A percentile compares a stretch with the other conserved stretches of the same genome.
These are phyloP conservation scores for Alternaria gansuensis DNA, from an alignment of 2,329 filamentous ascomycete species.

Conservation along the genomic window DNA sequence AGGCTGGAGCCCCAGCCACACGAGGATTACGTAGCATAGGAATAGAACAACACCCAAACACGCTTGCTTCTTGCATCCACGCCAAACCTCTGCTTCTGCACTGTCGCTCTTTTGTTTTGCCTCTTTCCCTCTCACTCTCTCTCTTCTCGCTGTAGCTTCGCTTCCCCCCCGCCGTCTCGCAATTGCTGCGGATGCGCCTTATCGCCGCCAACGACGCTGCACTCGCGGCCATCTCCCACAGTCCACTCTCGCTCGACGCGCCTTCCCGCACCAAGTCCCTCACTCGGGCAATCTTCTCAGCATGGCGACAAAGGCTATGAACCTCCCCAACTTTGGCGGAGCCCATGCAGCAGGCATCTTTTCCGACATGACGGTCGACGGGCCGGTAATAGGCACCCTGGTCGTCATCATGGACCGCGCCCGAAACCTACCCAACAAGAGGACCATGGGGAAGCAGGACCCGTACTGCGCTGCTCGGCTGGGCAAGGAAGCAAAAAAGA, in stretches of 20 bases:
- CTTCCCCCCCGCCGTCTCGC: slow-evolving; percentile 8
- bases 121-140: slow-evolving; percentile 2
- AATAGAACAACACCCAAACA: slow-evolving; percentile 19
- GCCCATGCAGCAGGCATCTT: slow-evolving; percentile 92
- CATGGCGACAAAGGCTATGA: slow-evolving; percentile 52
- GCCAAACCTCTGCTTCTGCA: slow-evolving; percentile 19
- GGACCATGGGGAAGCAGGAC: slow-evolving; percentile 98
- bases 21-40: slow-evolving; percentile 24
- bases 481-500: slow-evolving; percentile 98
- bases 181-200: slow-evolving; percentile 38
- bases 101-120: slow-evolving; percentile 33
- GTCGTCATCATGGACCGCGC: slow-evolving; percentile 92
- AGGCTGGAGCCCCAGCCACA: slow-evolving; percentile 40
- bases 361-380: slow-evolving; percentile 91
- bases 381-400: slow-evolving; percentile 90
- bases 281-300: slow-evolving; percentile 7
- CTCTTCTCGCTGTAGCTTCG: neutral
- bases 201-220: slow-evolving; percentile 26
- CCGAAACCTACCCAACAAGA: slow-evolving; percentile 95
- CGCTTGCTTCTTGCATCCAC: slow-evolving; percentile 13
- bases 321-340: slow-evolving; percentile 56
- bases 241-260: slow-evolving; percentile 12
- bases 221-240: slow-evolving; percentile 22
- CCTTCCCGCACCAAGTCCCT: slow-evolving; percentile 12
- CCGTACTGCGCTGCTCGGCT: slow-evolving; percentile 93